Evolutionary conservation across 495 filamentous ascomycete genomes (phyloP).

Genomic region (Trichodelitschia bisporula): DNA sequence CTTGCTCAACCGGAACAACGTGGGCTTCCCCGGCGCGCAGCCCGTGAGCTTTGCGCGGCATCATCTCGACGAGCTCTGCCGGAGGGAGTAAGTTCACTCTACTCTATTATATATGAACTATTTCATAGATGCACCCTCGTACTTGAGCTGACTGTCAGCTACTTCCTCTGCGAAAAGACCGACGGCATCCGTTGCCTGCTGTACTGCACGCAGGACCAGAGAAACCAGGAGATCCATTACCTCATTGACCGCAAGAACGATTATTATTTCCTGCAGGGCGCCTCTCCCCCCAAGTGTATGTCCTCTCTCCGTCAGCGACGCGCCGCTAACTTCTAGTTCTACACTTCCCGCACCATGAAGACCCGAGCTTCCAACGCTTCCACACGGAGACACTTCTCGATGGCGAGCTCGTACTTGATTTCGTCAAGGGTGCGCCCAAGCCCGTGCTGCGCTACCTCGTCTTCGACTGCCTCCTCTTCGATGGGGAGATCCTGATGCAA

Average conservation of each 20-base stretch:
- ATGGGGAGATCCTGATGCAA: conserved; percentile 48
- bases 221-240: conserved; percentile 37
- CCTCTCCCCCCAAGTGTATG: too few species aligned
- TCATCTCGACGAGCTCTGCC: conserved; percentile 55
- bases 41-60: conserved; percentile 67
- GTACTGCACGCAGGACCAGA: conserved; percentile 42
- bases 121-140: too few species aligned
- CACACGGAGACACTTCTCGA: conserved; percentile 70
- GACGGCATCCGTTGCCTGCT: conserved; percentile 88
- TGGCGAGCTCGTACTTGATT: conserved; percentile 76
- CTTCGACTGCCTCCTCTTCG: conserved; percentile 75
- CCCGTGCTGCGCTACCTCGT: conserved; percentile 73
- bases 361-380: conserved; percentile 32
- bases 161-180: conserved; percentile 95
- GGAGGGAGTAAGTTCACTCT: conserved; percentile 36
- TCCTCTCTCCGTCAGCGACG: too few species aligned
- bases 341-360: conserved; percentile 51
- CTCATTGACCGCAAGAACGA: conserved; percentile 95
- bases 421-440: conserved; percentile 32
- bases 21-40: conserved; percentile 73
- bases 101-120: too few species aligned
- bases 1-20: conserved; percentile 40
- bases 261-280: conserved; percentile 55
- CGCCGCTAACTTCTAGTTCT: too few species aligned
- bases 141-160: too few species aligned